Evolutionary conservation across 805 yeast species (phyloP), one percentile per base, ranked within the genome.

Genomic region (Schwanniomyces yamadae): DNA sequence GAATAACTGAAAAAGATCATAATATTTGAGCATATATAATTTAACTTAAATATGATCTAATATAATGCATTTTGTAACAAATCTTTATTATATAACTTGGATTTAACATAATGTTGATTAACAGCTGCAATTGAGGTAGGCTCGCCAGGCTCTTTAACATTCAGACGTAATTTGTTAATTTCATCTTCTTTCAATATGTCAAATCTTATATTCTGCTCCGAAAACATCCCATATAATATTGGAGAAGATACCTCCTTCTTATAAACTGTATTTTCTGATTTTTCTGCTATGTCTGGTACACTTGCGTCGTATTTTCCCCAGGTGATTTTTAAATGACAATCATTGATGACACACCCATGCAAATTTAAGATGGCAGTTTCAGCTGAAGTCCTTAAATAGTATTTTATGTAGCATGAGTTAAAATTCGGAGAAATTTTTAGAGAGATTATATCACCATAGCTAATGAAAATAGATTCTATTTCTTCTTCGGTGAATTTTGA

Each of bases 401-500:
- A 68, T 31, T 50, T 57, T 9, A 63, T 46, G 27, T 40, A 42
- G 6, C 63, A 68, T 2, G 44, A 34, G 12, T 49, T 36, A 15
- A 39, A 33, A 41, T 51, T 50, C 15, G 46, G 39, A 22, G 60
- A 45, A 14, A 54, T 15, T 25, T 41, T 40, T 26, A 64, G 49
- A 27, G 45, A 49, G 6, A 65, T 30, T 4, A 68, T 54, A 37
- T 63, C 60, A 3, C 95, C 95, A 63, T 80, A 87, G 23, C 80
- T 71, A 26, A 77, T 66, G 52, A 84, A 82, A 42, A 76, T 73
- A 10, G 71, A 60, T 18, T 76, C 70, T 16, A 87, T 56, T 46
- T 86, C 91, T 10, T 71, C 70, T 42, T 78, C 83, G 1, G 84
- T 69, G 24, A 83, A 73, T 16, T 62, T 61, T 4, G 76, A 63